Conservation (phyloP, 2,329 filamentous ascomycete genomes). For the Cercospora beticola region DNA sequence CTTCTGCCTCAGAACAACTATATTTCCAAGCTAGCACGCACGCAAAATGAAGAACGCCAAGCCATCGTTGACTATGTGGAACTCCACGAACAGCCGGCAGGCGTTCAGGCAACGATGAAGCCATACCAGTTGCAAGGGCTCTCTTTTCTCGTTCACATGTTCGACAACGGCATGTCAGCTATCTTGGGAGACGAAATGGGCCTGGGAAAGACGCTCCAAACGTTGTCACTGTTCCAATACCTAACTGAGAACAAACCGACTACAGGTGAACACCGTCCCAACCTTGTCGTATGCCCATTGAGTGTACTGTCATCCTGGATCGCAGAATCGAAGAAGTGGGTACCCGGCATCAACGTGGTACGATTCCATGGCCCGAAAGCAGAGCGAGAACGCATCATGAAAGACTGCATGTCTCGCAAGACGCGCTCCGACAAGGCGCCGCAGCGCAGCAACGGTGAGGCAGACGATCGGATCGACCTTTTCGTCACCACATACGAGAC, state of each 20-base stretch:
- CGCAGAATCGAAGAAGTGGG: slow-evolving; percentile 50
- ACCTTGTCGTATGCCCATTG: slow-evolving; percentile 52
- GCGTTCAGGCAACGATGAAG: slow-evolving; percentile 53
- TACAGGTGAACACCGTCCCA: slow-evolving; percentile 44
- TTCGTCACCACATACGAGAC: slow-evolving; percentile 55
- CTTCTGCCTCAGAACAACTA: slow-evolving; percentile 48
- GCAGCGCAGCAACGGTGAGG: not conserved
- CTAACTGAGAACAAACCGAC: slow-evolving; percentile 45
- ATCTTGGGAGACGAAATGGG: slow-evolving; percentile 55
- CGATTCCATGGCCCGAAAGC: slow-evolving; percentile 50
- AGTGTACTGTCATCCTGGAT: slow-evolving; percentile 54
- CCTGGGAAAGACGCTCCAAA: slow-evolving; percentile 53
- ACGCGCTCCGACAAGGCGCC: slow-evolving; percentile 8
- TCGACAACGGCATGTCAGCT: slow-evolving; percentile 47
- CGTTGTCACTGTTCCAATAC: slow-evolving; percentile 51
- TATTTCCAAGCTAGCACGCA: slow-evolving; percentile 41
- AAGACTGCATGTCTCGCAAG: slow-evolving; percentile 24
- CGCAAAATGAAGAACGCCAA: slow-evolving; percentile 19
- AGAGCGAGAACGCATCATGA: slow-evolving; percentile 49
- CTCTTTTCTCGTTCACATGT: slow-evolving; percentile 51
- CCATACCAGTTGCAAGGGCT: slow-evolving; percentile 53
- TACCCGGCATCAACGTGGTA: slow-evolving; percentile 48
- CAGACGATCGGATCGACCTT: slow-evolving; percentile 47
- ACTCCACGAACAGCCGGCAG: slow-evolving; percentile 44
- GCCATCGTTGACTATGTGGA: slow-evolving; percentile 43